phyloP scores from a whole-genome alignment of 345 rosid species.

The Salix caprea region DNA sequence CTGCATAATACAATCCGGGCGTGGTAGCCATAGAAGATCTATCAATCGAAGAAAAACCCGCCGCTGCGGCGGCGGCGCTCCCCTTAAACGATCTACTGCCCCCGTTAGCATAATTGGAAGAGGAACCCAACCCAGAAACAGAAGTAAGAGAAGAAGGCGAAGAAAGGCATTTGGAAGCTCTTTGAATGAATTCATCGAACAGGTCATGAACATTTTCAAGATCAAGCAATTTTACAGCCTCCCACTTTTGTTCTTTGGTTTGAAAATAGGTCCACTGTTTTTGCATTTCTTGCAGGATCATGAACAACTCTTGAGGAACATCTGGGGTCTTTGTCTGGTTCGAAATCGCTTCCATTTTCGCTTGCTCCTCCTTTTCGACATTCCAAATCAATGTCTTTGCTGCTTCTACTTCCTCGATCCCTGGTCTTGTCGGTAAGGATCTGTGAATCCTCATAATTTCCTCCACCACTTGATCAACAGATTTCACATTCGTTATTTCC shows the following conservation, averaged over 20 bases:
- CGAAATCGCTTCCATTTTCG: conserved; percentile 55
- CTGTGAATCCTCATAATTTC: conserved; percentile 86
- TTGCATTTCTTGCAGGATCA: conserved; percentile 68
- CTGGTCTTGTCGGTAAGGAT: conserved; percentile 72
- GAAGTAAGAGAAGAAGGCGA: conserved; percentile 28
- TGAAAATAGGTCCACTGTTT: conserved; percentile 46
- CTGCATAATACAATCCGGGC: conserved; percentile 26
- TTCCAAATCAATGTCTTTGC: conserved; percentile 55
- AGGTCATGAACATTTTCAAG: conserved; percentile 59
- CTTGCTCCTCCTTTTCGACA: conserved; percentile 74
- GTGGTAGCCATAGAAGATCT: conserved; percentile 19
- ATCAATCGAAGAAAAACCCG: not conserved
- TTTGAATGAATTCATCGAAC: conserved; percentile 78
- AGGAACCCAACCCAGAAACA: not conserved
- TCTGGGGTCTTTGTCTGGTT: conserved; percentile 40
- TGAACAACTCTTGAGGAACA: conserved; percentile 74
- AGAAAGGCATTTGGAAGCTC: conserved; percentile 67
- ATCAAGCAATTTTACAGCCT: conserved; percentile 67
- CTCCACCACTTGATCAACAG: conserved; percentile 55
- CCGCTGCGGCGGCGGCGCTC: not conserved
- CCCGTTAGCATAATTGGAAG: conserved; percentile 21
- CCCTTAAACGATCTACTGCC: not conserved
- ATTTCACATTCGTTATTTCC: conserved; percentile 38
- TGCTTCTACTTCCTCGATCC: conserved; percentile 73
- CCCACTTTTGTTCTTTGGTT: conserved; percentile 68